A percentile compares a stretch with the other conserved stretches of the same genome.
phyloP scores from a whole-genome alignment of 768 basidiomycete species.

The Sistotremastrum niveocremeum region DNA sequence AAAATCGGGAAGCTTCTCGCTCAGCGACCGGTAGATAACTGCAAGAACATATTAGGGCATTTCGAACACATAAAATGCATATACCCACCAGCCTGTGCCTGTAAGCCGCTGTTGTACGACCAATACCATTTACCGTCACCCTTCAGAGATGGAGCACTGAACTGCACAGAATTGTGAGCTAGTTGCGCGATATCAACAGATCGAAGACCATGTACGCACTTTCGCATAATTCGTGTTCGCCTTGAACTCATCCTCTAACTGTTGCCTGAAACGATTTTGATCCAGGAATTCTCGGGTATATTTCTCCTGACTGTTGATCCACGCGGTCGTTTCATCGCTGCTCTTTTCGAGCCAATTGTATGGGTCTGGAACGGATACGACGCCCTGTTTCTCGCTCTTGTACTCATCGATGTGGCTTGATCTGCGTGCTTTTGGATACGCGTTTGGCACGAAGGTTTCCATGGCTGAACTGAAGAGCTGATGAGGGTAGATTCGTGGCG shows the following conservation, averaged over 20 bases:
- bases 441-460: slow-evolving; percentile 39
- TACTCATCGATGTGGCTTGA: slow-evolving; percentile 57
- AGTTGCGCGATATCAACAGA: neutral
- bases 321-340: slow-evolving; percentile 47
- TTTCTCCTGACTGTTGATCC: slow-evolving; percentile 46
- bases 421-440: slow-evolving; percentile 53
- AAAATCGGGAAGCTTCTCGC: slow-evolving; percentile 39
- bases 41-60: neutral
- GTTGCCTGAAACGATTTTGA: slow-evolving; percentile 43
- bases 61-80: neutral
- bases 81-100: slow-evolving; percentile 39
- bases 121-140: slow-evolving; percentile 70
- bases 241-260: slow-evolving; percentile 45
- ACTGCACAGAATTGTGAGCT: slow-evolving; percentile 23
- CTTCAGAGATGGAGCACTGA: slow-evolving; percentile 45
- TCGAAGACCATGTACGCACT: slow-evolving; percentile 14
- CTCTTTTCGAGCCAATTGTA: slow-evolving; percentile 64
- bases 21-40: slow-evolving; percentile 53
- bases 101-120: slow-evolving; percentile 66
- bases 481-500: slow-evolving; percentile 9
- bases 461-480: slow-evolving; percentile 15
- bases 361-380: slow-evolving; percentile 54
- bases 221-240: slow-evolving; percentile 40
- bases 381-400: slow-evolving; percentile 46
- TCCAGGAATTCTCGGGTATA: slow-evolving; percentile 50